Evolutionary conservation across 2,329 filamentous ascomycete genomes (phyloP), one percentile per base, ranked within the genome.

Genomic region (Calonectria pseudoturangicola): DNA sequence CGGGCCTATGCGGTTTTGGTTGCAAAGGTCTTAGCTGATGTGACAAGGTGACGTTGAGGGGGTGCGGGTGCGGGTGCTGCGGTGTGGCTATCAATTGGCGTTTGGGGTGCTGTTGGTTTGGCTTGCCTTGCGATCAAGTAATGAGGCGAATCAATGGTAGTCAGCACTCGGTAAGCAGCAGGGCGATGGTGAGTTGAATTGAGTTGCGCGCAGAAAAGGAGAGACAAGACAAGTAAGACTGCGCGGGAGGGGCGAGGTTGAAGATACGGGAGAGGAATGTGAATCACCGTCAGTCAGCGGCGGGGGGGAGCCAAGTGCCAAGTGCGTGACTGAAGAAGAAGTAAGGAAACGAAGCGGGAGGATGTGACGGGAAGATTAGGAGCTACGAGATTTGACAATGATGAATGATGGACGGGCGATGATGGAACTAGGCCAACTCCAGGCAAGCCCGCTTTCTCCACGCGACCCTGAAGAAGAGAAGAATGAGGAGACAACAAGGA

Each of bases 351-450:
- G 41, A 62, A 43, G 36, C 30, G 25, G 30, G 43, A 51, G 56
- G 36, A 63, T 33, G 62, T 39, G 30, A 54, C 68, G 68, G 68
- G 62, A 70, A 65, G 62, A 66, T 39, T 65, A 70, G 68, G 68
- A 70, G 68, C 68, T 47, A 47, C 27, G 41, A 54, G 28, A 66
- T 66, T 70, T 66, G 62, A 66, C 60, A 45, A 60, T 66, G 68
- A 66, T 66, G 45, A 43, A 66, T 70, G 68, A 70, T 58, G 58
- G 67, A 65, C 33, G 48, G 64, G 43, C 39, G 50, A 66, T 41
- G 68, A 60, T 66, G 68, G 67, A 45, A 36, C 58, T 69, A 63
- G 56, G 28, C 56, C 28, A 36, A 69, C 67, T 63, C 47, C 21
- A 69, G 67, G 4, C 56, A 64, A 68, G 66, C 47, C 47, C 45